Conservation (phyloP, 2,329 filamentous ascomycete species). For the Phialophora chinensis region DNA sequence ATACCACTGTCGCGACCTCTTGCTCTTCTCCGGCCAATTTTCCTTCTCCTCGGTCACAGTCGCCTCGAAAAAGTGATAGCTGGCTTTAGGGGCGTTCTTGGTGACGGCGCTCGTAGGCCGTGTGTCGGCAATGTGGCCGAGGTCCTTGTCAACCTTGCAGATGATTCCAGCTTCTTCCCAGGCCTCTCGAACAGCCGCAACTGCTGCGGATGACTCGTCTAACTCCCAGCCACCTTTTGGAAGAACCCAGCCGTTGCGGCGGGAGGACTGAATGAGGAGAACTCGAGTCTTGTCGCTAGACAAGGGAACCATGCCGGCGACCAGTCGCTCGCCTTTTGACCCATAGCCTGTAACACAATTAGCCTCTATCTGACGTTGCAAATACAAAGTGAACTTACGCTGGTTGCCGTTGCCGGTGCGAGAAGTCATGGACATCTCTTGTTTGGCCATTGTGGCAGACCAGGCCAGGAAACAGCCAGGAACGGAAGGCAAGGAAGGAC, state of each 20-base stretch:
- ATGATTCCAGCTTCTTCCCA: slow-evolving; percentile 98
- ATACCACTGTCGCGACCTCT: slow-evolving; percentile 89
- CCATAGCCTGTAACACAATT: slow-evolving; percentile 73
- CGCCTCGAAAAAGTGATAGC: slow-evolving; percentile 72
- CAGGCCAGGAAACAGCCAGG: slow-evolving; percentile 13
- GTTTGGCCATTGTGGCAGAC: slow-evolving; percentile 29
- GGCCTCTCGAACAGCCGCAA: slow-evolving; percentile 85
- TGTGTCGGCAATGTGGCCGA: slow-evolving; percentile 85
- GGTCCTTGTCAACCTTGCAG: slow-evolving; percentile 80
- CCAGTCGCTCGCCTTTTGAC: slow-evolving; percentile 87
- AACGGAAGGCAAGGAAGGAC: slow-evolving; percentile 9
- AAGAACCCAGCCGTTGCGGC: slow-evolving; percentile 91
- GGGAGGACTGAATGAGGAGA: slow-evolving; percentile 89
- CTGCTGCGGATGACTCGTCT: slow-evolving; percentile 85
- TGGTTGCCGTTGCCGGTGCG: slow-evolving; percentile 57
- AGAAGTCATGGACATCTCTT: slow-evolving; percentile 49
- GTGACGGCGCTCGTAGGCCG: slow-evolving; percentile 62
- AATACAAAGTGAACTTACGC: slow-evolving; percentile 48
- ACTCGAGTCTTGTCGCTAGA: slow-evolving; percentile 86
- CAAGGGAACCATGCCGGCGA: slow-evolving; percentile 91
- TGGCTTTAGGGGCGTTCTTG: slow-evolving; percentile 69
- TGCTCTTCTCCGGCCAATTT: slow-evolving; percentile 93
- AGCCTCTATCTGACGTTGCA: slow-evolving; percentile 11
- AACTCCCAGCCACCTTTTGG: slow-evolving; percentile 98
- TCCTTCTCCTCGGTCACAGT: slow-evolving; percentile 83